Base-by-base conservation (phyloP, 768 basidiomycete genomes). In the Pleurotus tuber-regium region DNA sequence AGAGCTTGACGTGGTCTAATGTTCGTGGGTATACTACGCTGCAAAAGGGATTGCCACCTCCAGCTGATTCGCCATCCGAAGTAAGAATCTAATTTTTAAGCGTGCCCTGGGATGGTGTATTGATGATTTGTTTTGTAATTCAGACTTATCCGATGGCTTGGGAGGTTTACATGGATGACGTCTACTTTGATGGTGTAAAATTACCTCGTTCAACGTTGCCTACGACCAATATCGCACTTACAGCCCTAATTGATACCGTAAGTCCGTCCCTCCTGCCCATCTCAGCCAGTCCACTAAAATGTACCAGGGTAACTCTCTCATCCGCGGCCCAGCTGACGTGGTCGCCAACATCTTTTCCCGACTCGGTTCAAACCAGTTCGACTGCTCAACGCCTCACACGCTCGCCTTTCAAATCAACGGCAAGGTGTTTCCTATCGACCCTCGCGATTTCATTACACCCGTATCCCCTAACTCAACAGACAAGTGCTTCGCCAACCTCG, bases 211-310 rank as follows among this genome's bases (percentile, higher is more conserved):
- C 87, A 2, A 68, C 64, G 10, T 62, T 83, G 8, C 72, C 78
- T 1, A 61, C 77, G 1, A 57, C 78, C 0, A 64, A 62, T 3
- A 80, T 87, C 54, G 62, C 72, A 1, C 69, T 87, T 9, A 83
- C 87, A 2, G 86, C 83, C 1, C 68, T 90, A 14, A 61, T 91
- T 23, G 89, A 91, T 58, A 90, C 89, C 2, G 88, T 88, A 47
- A 44, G 75, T 52, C 55, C 30, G 10, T 26, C 35, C 29, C 40
- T 41, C 25, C 33, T 44, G 4, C 41, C 24, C 30, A 29, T 16
- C 38, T 26, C 14, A 33, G 28, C 21, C 43, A 30, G n/a, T n/a
- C n/a, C n/a, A n/a, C n/a, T n/a, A 16, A n/a, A 38, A 38, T 19
- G 35, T 19, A 38, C 4, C 51, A 89, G 86, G 89, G 89, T 0